Evolutionary conservation across 176 grass and related monocot genomes (phyloP), one percentile per base, ranked within the genome.

Genomic region (Melocanna baccifera): DNA sequence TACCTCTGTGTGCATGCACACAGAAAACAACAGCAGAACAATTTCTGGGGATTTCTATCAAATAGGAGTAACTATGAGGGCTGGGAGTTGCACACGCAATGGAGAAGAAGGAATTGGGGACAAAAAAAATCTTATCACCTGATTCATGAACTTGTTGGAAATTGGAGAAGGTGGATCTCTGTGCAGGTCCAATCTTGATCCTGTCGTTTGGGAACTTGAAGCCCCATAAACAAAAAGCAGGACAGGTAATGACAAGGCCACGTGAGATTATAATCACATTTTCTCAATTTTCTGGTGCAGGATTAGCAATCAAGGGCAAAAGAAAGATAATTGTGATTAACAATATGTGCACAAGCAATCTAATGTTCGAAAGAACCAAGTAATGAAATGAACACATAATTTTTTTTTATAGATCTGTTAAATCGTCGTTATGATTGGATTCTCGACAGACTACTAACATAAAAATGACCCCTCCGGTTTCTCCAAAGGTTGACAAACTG

Each of bases 201-300:
- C 73, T 79, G 78, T 62, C 19, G 81, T 61, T 87, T 91, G 85
- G 85, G 85, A 80, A 92, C 83, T 92, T 88, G 90, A 85, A 81
- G 30, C 86, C 61, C 72, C 86, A 83, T 76, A 77, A 64, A 72
- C 36, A 82, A 37, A 85, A 88, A 85, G 77, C 65, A 73, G 58
- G 48, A 73, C 65, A 71, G 67, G 69, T 56, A 53, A 85, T 70
- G 45, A 74, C 62, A 81, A 91, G 83, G 62, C 66, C 66, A 78
- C 57, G 86, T 82, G 82, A 88, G 77, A 84, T 82, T 88, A 82
- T 82, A 77, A 76, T 81, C 70, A 75, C 77, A 74, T 63, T 82
- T 59, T 30, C 18, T 25, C 68, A 51, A 67, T 86, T 78, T 63
- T 36, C 65, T 67, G 61, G 41, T 26, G 30, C 67, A 74, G 40